phyloP scores from a whole-genome alignment of 2,329 filamentous ascomycete species.

The Trichothecium roseum region DNA sequence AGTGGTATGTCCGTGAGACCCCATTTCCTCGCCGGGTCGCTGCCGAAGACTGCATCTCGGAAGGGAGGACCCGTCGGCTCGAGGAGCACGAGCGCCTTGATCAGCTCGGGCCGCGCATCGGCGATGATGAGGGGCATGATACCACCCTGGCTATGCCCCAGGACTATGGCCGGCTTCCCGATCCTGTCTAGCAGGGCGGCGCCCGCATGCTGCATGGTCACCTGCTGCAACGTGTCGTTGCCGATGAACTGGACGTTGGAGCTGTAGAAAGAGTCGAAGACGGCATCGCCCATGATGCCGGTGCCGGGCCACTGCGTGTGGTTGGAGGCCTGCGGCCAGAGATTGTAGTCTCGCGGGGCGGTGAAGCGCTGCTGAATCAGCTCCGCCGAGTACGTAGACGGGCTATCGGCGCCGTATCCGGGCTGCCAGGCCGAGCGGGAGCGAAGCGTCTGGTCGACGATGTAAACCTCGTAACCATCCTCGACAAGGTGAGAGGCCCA shows the following conservation, averaged over 20 bases:
- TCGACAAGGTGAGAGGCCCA: conserved; percentile 34
- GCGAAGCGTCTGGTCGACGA: conserved; percentile 33
- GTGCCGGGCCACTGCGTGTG: conserved; percentile 34
- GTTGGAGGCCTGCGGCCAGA: conserved; percentile 26
- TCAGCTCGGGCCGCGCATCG: conserved; percentile 28
- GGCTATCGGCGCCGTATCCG: conserved; percentile 11
- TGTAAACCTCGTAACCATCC: conserved; percentile 35
- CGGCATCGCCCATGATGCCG: conserved; percentile 24
- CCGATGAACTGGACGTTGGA: conserved; percentile 25
- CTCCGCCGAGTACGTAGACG: conserved; percentile 20
- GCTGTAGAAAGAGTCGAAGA: conserved; percentile 30
- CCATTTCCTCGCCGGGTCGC: conserved; percentile 22
- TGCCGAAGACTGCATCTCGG: conserved; percentile 26
- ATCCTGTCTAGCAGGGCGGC: conserved; percentile 31
- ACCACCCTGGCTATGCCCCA: conserved; percentile 37
- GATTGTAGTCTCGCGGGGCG: conserved; percentile 17
- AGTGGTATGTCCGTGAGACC: conserved; percentile 39
- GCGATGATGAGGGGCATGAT: conserved; percentile 28
- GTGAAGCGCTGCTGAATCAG: conserved; percentile 26
- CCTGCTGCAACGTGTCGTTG: conserved; percentile 23
- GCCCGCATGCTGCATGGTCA: conserved; percentile 25
- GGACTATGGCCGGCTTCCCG: conserved; percentile 25
- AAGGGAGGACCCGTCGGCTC: conserved; percentile 39
- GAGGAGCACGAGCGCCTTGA: conserved; percentile 29
- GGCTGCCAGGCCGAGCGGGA: conserved; percentile 33